Conservation (phyloP, 2,329 filamentous ascomycete genomes). For the Alternaria postmessia region DNA sequence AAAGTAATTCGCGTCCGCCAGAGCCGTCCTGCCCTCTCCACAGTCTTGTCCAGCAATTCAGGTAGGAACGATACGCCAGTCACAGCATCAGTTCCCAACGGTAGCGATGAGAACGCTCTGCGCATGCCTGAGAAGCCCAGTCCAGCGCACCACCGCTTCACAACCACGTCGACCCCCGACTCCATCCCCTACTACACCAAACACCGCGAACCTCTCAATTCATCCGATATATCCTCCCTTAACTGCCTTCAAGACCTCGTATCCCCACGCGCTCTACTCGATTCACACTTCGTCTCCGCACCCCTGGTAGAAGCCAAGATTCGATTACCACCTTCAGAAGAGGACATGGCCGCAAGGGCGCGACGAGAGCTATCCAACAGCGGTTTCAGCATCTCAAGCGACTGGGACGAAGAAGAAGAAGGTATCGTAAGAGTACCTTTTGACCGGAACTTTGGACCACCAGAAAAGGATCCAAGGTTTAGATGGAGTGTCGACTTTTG, state of each 20-base stretch:
- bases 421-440: conserved; percentile 39
- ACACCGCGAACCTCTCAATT: conserved; percentile 38
- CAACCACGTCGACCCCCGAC: conserved; percentile 35
- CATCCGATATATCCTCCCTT: conserved; percentile 50
- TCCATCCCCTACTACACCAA: conserved; percentile 32
- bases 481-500: conserved; percentile 56
- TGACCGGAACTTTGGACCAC: conserved; percentile 42
- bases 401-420: conserved; percentile 30
- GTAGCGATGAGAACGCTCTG: conserved; percentile 28
- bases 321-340: conserved; percentile 43
- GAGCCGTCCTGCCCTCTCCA: conserved; percentile 45
- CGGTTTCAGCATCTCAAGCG: conserved; percentile 30
- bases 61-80: conserved; percentile 16
- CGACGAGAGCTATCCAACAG: conserved; percentile 26
- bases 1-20: conserved; percentile 36
- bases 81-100: neutral
- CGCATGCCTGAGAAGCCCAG: conserved; percentile 21
- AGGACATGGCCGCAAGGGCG: conserved; percentile 34
- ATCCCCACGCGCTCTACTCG: conserved; percentile 43
- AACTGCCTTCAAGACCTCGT: conserved; percentile 52
- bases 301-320: conserved; percentile 51
- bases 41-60: conserved; percentile 45
- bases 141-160: conserved; percentile 22
- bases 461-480: conserved; percentile 48
- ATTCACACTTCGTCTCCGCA: conserved; percentile 48